phyloP scores from a whole-genome alignment of 345 rosid species.

The Alliaria petiolata region DNA sequence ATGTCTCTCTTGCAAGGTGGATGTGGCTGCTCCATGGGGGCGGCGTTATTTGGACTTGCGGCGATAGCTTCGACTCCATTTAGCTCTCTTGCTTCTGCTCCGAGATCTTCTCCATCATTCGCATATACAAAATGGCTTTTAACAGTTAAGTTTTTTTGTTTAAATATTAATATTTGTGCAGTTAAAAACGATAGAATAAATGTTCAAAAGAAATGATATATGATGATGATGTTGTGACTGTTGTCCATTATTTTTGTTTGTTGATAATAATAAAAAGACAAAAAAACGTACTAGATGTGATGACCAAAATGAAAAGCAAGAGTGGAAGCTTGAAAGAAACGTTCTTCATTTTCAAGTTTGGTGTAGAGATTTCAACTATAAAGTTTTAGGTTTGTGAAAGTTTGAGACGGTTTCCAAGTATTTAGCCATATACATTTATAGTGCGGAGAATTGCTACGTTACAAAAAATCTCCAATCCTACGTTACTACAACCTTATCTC shows the following conservation, averaged over 20 bases:
- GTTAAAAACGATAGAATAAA: neutral
- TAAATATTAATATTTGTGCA: neutral
- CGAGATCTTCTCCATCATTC: slow-evolving; percentile 5
- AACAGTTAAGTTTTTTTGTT: neutral
- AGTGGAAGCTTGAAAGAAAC: neutral
- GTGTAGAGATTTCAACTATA: neutral
- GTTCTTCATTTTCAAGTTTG: neutral
- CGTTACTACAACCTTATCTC: no score
- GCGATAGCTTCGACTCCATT: neutral
- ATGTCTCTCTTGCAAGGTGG: slow-evolving; percentile 3
- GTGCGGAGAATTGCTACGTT: no score
- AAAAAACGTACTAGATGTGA: slow-evolving; percentile 7
- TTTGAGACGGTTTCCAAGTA: no score
- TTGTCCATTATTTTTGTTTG: no score
- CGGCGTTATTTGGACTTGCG: neutral
- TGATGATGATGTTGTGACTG: no score
- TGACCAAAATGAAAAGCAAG: slow-evolving; percentile 13
- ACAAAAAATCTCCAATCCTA: no score
- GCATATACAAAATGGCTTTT: neutral
- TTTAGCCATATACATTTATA: no score
- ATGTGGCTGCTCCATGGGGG: neutral
- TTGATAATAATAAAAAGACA: no score
- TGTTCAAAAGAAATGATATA: neutral
- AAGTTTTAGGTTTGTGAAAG: no score
- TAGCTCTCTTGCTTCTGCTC: slow-evolving; percentile 12